Conservation (phyloP, 805 yeast species). For the Jamesozyma lodderae region DNA sequence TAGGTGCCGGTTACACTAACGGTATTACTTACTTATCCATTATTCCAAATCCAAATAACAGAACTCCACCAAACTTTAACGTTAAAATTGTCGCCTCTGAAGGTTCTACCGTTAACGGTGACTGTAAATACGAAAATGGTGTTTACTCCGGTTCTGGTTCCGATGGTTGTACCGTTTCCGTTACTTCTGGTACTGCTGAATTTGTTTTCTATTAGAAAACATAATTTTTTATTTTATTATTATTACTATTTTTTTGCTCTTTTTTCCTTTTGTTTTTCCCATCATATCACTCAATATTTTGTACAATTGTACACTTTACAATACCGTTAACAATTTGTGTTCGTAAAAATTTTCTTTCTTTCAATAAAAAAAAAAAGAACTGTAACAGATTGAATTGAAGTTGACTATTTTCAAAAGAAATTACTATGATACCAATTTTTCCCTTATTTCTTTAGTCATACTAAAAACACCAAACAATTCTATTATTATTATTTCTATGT, state of each 20-base stretch:
- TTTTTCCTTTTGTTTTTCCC: neutral
- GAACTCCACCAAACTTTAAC: constrained; percentile 56
- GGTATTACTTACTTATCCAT: constrained; percentile 78
- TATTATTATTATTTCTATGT: too few species aligned
- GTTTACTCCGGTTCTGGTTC: constrained; percentile 39
- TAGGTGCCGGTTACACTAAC: constrained; percentile 81
- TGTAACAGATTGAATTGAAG: too few species aligned
- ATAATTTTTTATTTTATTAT: too few species aligned
- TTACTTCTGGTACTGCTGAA: constrained; percentile 49
- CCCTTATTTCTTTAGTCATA: too few species aligned
- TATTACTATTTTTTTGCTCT: neutral
- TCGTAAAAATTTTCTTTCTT: neutral
- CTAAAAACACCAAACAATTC: too few species aligned
- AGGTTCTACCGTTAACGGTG: constrained; percentile 57
- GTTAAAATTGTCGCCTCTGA: constrained; percentile 71
- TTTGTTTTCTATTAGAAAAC: constrained; percentile 43
- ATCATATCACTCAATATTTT: too few species aligned
- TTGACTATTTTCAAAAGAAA: too few species aligned
- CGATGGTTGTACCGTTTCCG: constrained; percentile 75
- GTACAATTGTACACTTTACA: too few species aligned
- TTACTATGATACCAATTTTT: too few species aligned
- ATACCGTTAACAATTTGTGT: too few species aligned
- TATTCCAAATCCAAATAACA: constrained; percentile 93
- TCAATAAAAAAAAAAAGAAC: neutral
- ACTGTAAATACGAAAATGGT: constrained; percentile 77